These are phyloP conservation scores for Trametes meyenii DNA, from an alignment of 768 basidiomycete species.

Conservation along the genomic window DNA sequence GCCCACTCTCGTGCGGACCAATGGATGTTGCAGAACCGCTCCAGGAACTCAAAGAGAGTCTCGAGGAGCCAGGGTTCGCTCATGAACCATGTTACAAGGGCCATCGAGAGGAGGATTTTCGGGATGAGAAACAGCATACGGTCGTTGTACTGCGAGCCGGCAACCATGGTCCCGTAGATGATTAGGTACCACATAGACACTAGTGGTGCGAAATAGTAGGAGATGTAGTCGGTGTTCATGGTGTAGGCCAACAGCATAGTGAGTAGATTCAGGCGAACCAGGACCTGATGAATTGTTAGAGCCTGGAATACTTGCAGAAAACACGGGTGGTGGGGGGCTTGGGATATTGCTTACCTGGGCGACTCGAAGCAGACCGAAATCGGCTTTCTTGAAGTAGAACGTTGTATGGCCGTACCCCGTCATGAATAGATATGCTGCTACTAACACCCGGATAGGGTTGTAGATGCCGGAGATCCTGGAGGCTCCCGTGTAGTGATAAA, in stretches of 20 bases:
- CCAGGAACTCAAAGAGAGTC: slow-evolving; percentile 61
- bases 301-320: background rate
- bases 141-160: slow-evolving; percentile 76
- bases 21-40: slow-evolving; percentile 66
- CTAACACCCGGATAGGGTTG: slow-evolving; percentile 86
- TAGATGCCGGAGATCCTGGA: slow-evolving; percentile 92
- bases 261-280: slow-evolving; percentile 83
- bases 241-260: slow-evolving; percentile 83
- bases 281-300: slow-evolving; percentile 46
- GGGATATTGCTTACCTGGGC: slow-evolving; percentile 54
- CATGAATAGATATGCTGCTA: slow-evolving; percentile 92
- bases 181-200: slow-evolving; percentile 91
- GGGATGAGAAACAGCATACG: slow-evolving; percentile 62
- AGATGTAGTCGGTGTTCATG: slow-evolving; percentile 92
- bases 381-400: slow-evolving; percentile 88
- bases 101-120: slow-evolving; percentile 73
- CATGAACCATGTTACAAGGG: slow-evolving; percentile 67
- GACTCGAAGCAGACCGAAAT: slow-evolving; percentile 79
- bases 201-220: slow-evolving; percentile 89
- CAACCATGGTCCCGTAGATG: slow-evolving; percentile 77
- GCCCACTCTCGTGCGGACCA: slow-evolving; percentile 90
- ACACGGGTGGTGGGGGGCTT: background rate
- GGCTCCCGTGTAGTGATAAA: slow-evolving; percentile 91
- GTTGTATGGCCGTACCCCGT: slow-evolving; percentile 90
- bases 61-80: slow-evolving; percentile 63